These are phyloP conservation scores for Heracleum sosnowskyi DNA, from an alignment of 129 eudicot genomes.

Conservation along the genomic window DNA sequence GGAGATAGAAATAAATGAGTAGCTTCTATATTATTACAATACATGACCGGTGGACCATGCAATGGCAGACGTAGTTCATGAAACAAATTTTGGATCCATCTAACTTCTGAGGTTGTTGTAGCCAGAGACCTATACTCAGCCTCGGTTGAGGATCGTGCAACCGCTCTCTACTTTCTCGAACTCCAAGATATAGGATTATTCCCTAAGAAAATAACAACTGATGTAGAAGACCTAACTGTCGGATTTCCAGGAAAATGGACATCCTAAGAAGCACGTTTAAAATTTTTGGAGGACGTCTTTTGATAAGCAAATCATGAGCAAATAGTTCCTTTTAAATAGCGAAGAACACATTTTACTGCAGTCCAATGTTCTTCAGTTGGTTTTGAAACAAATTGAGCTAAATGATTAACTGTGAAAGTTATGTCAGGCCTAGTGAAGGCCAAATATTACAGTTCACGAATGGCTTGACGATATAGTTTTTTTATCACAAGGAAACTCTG, in stretches of 20 bases:
- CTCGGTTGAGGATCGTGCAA: too few relatives aligned
- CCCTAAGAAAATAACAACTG: neutral
- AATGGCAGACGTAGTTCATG: too few relatives aligned
- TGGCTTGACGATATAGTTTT: neutral
- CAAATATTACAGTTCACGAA: neutral
- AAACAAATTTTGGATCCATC: too few relatives aligned
- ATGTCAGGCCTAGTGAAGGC: neutral
- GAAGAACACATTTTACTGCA: neutral
- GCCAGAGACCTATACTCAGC: too few relatives aligned
- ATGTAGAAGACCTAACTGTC: neutral
- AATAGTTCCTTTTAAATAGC: neutral
- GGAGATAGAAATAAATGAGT: too few relatives aligned
- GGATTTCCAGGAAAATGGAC: neutral
- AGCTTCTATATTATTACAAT: too few relatives aligned
- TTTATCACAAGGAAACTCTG: neutral
- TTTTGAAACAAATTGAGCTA: neutral
- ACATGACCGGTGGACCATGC: too few relatives aligned
- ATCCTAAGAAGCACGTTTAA: neutral
- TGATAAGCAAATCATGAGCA: neutral
- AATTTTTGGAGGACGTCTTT: neutral
- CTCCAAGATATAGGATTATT: too few relatives aligned
- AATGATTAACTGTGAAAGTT: neutral
- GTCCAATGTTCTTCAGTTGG: neutral
- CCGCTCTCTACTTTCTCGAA: too few relatives aligned
- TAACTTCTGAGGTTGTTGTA: too few relatives aligned